A percentile compares a stretch with the other conserved stretches of the same genome.
phyloP scores from a whole-genome alignment of 345 rosid genomes.

The Euclidium syriacum region DNA sequence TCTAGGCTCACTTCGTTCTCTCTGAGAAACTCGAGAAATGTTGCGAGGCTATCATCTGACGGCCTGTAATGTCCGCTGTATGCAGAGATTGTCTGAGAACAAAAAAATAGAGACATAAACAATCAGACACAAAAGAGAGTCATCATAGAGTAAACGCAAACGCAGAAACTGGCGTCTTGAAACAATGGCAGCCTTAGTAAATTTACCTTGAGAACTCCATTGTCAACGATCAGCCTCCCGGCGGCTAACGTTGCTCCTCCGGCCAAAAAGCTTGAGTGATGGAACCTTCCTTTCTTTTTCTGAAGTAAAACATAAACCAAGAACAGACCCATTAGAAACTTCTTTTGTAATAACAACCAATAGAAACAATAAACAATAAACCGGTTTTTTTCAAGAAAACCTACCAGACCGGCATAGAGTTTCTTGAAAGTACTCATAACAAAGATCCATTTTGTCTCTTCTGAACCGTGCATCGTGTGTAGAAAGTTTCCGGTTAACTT shows the following conservation, averaged over 20 bases:
- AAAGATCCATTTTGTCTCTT: slow-evolving; percentile 69
- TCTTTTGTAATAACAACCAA: neutral
- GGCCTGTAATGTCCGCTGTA: slow-evolving; percentile 96
- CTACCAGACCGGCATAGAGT: slow-evolving; percentile 73
- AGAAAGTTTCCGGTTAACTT: slow-evolving; percentile 47
- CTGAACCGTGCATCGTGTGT: slow-evolving; percentile 43
- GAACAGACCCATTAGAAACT: neutral
- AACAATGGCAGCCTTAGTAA: neutral
- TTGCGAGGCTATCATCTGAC: slow-evolving; percentile 58
- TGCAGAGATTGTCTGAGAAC: slow-evolving; percentile 78
- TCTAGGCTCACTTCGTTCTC: slow-evolving; percentile 64
- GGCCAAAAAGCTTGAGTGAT: slow-evolving; percentile 95
- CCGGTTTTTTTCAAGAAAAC: slow-evolving; percentile 2
- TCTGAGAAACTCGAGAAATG: slow-evolving; percentile 55
- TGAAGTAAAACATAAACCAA: slow-evolving; percentile 28
- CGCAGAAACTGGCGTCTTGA: neutral
- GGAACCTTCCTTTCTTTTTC: slow-evolving; percentile 93
- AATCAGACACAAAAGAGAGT: neutral
- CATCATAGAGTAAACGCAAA: neutral
- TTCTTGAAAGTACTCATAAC: slow-evolving; percentile 78
- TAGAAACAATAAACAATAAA: neutral
- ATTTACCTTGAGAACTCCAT: slow-evolving; percentile 71
- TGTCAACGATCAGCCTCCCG: slow-evolving; percentile 66
- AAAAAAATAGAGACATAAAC: neutral
- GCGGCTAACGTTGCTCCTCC: slow-evolving; percentile 94